phyloP scores from a whole-genome alignment of 768 basidiomycete species.

The Strobilomyces confusus region DNA sequence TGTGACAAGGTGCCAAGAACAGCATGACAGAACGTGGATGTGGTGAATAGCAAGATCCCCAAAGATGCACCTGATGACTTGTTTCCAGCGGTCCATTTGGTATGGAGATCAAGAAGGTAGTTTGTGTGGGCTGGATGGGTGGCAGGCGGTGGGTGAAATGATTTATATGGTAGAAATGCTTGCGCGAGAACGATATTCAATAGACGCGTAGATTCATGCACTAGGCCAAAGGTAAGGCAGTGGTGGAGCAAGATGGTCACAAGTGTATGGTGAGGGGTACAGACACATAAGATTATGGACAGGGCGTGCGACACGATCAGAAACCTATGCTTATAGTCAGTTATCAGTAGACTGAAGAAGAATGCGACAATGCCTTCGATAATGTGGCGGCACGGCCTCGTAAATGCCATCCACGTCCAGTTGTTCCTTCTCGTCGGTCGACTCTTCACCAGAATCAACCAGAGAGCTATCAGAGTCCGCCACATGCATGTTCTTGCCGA shows the following conservation, averaged over 20 bases:
- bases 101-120: conserved; percentile 44
- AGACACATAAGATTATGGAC: conserved; percentile 41
- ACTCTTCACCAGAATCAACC: conserved; percentile 21
- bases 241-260: conserved; percentile 48
- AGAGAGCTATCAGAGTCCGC: conserved; percentile 9
- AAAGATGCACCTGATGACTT: not conserved
- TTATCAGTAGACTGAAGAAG: conserved; percentile 3
- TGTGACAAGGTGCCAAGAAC: conserved; percentile 13
- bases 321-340: conserved; percentile 33
- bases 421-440: conserved; percentile 21
- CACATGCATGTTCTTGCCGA: conserved; percentile 44
- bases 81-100: conserved; percentile 34
- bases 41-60: conserved; percentile 19
- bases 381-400: conserved; percentile 47
- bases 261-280: conserved; percentile 46
- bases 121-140: conserved; percentile 43
- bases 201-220: conserved; percentile 40
- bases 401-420: conserved; percentile 41
- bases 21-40: conserved; percentile 25
- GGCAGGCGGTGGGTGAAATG: conserved; percentile 28
- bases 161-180: conserved; percentile 31
- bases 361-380: conserved; percentile 43
- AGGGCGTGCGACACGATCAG: conserved; percentile 52
- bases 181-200: conserved; percentile 40
- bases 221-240: conserved; percentile 41